Evolutionary conservation across 768 basidiomycete species (phyloP).

Genomic region (Daedalea quercina): DNA sequence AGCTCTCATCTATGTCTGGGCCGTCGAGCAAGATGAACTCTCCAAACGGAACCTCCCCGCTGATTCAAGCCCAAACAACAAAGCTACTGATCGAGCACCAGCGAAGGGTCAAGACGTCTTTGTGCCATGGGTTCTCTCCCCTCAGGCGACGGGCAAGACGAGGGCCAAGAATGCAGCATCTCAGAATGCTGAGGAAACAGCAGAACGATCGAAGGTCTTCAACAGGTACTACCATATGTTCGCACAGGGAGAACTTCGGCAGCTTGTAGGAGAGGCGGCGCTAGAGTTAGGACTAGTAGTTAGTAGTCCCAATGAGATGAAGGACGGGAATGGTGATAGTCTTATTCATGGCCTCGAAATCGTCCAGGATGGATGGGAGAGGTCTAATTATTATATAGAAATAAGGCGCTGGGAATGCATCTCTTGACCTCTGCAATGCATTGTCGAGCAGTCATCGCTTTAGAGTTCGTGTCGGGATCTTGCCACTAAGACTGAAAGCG

Average conservation of each 20-base stretch:
- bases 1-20: conserved; percentile 94
- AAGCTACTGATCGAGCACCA: neutral
- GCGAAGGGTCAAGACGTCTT: conserved; percentile 69
- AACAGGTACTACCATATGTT: conserved; percentile 98
- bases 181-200: neutral
- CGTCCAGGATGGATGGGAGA: conserved; percentile 75
- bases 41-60: conserved; percentile 66
- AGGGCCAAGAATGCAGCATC: too few relatives aligned
- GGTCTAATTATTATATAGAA: conserved; percentile 86
- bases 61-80: conserved; percentile 13
- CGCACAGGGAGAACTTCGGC: conserved; percentile 64
- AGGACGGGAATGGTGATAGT: neutral
- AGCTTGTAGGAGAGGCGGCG: conserved; percentile 60
- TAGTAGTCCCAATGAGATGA: conserved; percentile 22
- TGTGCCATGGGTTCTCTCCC: conserved; percentile 76
- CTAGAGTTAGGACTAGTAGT: conserved; percentile 46
- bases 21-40: conserved; percentile 82
- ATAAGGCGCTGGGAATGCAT: conserved; percentile 49
- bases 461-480: neutral
- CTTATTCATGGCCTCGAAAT: conserved; percentile 50
- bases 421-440: conserved; percentile 13
- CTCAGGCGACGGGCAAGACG: conserved; percentile 19
- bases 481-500: neutral
- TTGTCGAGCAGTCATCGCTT: neutral
- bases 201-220: conserved; percentile 40